These are phyloP conservation scores for Gossypium rotundifolium DNA, from an alignment of 345 rosid genomes.

Conservation along the genomic window DNA sequence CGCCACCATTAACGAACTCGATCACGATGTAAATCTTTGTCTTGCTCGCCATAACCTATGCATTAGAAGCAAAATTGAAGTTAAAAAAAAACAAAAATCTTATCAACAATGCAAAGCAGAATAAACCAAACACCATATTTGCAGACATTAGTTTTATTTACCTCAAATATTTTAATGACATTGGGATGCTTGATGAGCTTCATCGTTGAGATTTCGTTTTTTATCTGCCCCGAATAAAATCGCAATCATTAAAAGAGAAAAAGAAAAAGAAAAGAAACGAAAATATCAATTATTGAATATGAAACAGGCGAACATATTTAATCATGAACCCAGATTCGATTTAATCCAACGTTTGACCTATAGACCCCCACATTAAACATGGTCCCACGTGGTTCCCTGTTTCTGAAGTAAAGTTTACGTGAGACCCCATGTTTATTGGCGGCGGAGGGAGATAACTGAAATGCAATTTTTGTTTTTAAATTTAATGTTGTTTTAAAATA, in stretches of 20 bases:
- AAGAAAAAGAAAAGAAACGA: no score
- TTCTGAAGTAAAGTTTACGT: background rate
- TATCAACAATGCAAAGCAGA: background rate
- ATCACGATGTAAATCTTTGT: slow-evolving; percentile 82
- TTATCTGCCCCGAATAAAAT: slow-evolving; percentile 40
- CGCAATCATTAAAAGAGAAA: no score
- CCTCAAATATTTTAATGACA: slow-evolving; percentile 80
- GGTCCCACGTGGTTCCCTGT: background rate
- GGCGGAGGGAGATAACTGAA: no score
- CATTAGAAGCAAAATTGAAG: background rate
- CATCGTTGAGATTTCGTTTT: slow-evolving; percentile 90
- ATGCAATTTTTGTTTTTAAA: no score
- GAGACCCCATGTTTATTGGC: no score
- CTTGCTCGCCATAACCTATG: slow-evolving; percentile 86
- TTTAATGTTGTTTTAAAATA: background rate
- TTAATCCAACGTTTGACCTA: background rate
- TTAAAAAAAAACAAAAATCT: background rate
- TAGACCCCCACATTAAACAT: background rate
- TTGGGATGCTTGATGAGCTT: slow-evolving; percentile 95
- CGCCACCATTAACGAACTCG: slow-evolving; percentile 85
- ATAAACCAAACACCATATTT: background rate
- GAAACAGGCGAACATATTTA: background rate
- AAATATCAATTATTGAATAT: background rate
- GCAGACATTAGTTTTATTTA: slow-evolving; percentile 7
- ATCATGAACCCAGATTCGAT: background rate